These are phyloP conservation scores for Irpex sp. DNA, from an alignment of 1,284 basidiomycete species.

Conservation along the genomic window DNA sequence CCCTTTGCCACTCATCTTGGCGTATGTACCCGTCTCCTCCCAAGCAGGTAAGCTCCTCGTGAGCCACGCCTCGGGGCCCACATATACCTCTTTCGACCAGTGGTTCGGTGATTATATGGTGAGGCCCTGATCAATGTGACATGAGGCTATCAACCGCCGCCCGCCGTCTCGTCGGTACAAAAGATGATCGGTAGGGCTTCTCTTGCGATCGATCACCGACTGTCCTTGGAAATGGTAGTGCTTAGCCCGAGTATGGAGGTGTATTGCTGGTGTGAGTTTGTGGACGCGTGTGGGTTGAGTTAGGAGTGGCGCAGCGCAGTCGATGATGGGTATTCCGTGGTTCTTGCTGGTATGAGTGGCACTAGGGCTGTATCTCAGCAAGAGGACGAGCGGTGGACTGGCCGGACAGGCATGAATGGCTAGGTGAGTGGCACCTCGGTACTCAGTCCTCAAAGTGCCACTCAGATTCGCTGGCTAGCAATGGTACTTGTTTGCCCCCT, in stretches of 20 bases:
- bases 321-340: not conserved
- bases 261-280: not conserved
- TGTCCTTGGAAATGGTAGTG: not conserved
- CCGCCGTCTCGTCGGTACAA: not conserved
- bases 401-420: not conserved
- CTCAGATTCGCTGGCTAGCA: not conserved
- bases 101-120: not conserved
- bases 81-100: not conserved
- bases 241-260: not conserved
- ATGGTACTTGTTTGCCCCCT: not conserved
- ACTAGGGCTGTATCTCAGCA: too few species aligned
- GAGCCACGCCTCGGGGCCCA: not conserved
- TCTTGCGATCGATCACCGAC: not conserved
- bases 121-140: conserved; percentile 1
- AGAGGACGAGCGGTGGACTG: too few species aligned
- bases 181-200: not conserved
- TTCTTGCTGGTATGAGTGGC: not conserved
- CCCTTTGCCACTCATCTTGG: too few species aligned
- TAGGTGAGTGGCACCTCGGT: not conserved
- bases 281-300: not conserved
- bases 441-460: not conserved
- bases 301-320: not conserved
- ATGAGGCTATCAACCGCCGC: not conserved
- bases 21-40: too few species aligned
- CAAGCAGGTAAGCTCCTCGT: not conserved